A percentile compares a stretch with the other conserved stretches of the same genome.
Conservation (phyloP, 305 asterid genomes). For the Fraxinus ornus region DNA sequence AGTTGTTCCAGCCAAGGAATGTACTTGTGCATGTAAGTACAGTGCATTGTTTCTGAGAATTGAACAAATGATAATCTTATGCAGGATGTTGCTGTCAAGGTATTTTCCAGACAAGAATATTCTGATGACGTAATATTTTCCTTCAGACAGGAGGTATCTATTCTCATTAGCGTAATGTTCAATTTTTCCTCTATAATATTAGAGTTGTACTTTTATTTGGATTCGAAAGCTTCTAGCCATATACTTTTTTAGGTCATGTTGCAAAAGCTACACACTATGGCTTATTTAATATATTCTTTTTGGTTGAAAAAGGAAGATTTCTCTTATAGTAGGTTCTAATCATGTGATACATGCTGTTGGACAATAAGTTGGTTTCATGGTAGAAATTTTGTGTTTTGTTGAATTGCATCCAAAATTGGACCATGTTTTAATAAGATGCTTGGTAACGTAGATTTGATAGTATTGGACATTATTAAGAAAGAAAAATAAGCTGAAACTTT, state of each 20-base stretch:
- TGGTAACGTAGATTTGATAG: background rate
- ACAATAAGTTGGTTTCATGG: background rate
- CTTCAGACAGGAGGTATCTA: constrained; percentile 79
- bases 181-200: too few relatives aligned
- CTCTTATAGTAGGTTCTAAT: background rate
- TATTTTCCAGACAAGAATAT: constrained; percentile 80
- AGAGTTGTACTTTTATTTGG: background rate
- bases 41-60: background rate
- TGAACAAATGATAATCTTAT: background rate
- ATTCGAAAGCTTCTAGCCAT: background rate
- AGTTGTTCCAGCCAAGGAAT: background rate
- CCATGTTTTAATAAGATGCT: background rate
- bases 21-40: too few relatives aligned
- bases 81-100: constrained; percentile 97
- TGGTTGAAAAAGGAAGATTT: background rate
- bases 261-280: constrained; percentile 5
- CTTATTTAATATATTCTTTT: background rate
- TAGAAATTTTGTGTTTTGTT: background rate
- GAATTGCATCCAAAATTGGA: background rate
- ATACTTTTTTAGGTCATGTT: background rate
- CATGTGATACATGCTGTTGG: background rate
- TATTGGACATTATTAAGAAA: background rate
- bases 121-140: constrained; percentile 77
- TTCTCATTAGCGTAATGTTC: background rate
- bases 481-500: background rate